phyloP scores from a whole-genome alignment of 106 monocot species.

The Apostasia ramifera region DNA sequence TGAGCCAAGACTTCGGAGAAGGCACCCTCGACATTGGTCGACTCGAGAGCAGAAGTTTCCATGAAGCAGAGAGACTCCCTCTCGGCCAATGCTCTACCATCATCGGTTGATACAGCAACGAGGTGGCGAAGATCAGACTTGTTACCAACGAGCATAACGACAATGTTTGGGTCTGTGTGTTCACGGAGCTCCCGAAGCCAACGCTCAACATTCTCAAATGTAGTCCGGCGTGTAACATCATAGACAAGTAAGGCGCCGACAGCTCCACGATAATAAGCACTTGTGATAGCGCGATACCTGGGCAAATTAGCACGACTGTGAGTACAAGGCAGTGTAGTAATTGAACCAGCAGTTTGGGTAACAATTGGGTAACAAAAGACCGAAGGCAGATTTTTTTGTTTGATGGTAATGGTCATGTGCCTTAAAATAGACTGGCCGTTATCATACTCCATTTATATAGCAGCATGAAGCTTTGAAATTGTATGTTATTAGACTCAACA shows the following conservation, averaged over 20 bases:
- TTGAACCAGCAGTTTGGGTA: too few species aligned
- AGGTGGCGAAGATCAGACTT: constrained; percentile 53
- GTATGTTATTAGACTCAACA: too few species aligned
- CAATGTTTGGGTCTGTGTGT: constrained; percentile 51
- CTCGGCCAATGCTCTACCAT: constrained; percentile 38
- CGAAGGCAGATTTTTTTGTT: too few species aligned
- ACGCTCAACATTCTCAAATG: constrained; percentile 44
- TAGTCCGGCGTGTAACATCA: constrained; percentile 44
- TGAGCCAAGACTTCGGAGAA: constrained; percentile 50
- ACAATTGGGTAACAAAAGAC: too few species aligned
- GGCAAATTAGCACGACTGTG: too few species aligned
- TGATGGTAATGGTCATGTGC: too few species aligned
- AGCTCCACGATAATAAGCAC: constrained; percentile 58
- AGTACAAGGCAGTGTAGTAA: too few species aligned
- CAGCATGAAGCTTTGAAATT: too few species aligned
- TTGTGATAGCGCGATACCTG: constrained; percentile 60
- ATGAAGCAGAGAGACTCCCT: constrained; percentile 43
- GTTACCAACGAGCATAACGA: constrained; percentile 51
- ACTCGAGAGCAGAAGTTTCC: constrained; percentile 54
- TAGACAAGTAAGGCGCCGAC: constrained; percentile 48
- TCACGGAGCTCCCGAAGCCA: constrained; percentile 48
- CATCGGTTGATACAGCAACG: constrained; percentile 43
- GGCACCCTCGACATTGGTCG: constrained; percentile 44
- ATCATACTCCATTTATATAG: too few species aligned
- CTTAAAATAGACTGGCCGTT: too few species aligned